Base-by-base conservation (phyloP, 441 rosid genomes). In the Syzygium malaccense region DNA sequence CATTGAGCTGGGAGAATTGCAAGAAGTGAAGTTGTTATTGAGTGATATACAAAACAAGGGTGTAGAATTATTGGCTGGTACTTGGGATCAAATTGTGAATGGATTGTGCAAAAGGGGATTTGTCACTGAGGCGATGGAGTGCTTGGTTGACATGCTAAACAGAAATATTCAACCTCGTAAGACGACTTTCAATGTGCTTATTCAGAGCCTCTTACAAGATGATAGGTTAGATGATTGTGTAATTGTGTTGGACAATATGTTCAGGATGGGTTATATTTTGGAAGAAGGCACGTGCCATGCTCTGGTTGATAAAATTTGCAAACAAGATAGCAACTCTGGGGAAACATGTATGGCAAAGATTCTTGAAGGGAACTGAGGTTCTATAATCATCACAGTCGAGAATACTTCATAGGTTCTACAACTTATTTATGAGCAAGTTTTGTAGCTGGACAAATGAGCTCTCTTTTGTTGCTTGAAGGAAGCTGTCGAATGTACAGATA, bases 151-250 rank as follows among this genome's bases (percentile, higher is more conserved):
- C 23, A 91, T 92, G 94, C 86, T 87, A 54, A 88, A 86, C 88
- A 88, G 89, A 60, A 89, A 87, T 60, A 88, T 90, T 53, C 89
- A 49, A 87, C 95, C 93, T 14, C 75, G 49, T 30, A 53, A 64
- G 71, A n/a, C 23, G 41, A 91, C 92, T 79, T 89, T 90, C 5
- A 78, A 87, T 84, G 90, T 83, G 87, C 28, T 91, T 60, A 37
- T 92, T 60, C 55, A 49, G 56, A 71, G 87, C 84, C 88, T 93
- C 33, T 86, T 86, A 8, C 57, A 90, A 87, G 86, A 75, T 33
- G 89, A 87, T 87, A 91, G 85, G 88, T 64, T 91, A 51, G 93
- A 92, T 88, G 93, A 91, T 91, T 91, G 91, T 87, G 88, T 92
- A 41, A 53, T 87, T 86, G 89, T 90, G 80, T 84, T 93, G 45